Percentiles rank a stretch among this genome's conserved stretches.
Evolutionary conservation across 2,329 filamentous ascomycete genomes (phyloP).

Genomic region (Oidium heveae): DNA sequence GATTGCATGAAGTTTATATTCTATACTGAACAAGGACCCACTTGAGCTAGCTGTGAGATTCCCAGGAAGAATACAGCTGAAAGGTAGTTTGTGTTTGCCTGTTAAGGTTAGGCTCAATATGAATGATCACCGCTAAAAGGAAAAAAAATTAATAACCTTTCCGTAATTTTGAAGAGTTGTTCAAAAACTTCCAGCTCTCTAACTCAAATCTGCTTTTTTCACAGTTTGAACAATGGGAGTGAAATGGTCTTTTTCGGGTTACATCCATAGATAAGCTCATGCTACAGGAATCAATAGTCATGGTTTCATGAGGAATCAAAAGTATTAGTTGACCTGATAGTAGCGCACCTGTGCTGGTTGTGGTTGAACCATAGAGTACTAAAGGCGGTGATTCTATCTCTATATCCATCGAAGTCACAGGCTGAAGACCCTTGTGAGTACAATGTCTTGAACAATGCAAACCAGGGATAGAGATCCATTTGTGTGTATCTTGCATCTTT

Average conservation of each 20-base stretch:
- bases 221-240: conserved; percentile 56
- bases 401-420: conserved; percentile 15
- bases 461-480: conserved; percentile 9
- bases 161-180: conserved; percentile 23
- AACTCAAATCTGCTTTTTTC: conserved; percentile 44
- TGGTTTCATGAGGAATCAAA: conserved; percentile 36
- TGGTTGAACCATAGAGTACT: conserved; percentile 53
- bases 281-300: conserved; percentile 46
- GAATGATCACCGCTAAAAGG: neutral
- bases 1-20: conserved; percentile 54
- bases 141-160: conserved; percentile 24
- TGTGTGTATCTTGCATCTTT: conserved; percentile 10
- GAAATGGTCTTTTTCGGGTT: conserved; percentile 60
- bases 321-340: conserved; percentile 65
- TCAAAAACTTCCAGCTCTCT: conserved; percentile 55
- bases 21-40: conserved; percentile 43
- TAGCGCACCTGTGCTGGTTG: conserved; percentile 57
- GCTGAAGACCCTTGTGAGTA: conserved; percentile 8
- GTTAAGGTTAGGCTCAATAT: conserved; percentile 8
- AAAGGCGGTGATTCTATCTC: conserved; percentile 28
- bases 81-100: conserved; percentile 58
- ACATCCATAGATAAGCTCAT: conserved; percentile 47
- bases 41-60: conserved; percentile 67
- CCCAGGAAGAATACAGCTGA: conserved; percentile 66
- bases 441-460: conserved; percentile 9